Conservation (phyloP, 2,329 filamentous ascomycete species). For the Sporothrix brunneoviolacea region DNA sequence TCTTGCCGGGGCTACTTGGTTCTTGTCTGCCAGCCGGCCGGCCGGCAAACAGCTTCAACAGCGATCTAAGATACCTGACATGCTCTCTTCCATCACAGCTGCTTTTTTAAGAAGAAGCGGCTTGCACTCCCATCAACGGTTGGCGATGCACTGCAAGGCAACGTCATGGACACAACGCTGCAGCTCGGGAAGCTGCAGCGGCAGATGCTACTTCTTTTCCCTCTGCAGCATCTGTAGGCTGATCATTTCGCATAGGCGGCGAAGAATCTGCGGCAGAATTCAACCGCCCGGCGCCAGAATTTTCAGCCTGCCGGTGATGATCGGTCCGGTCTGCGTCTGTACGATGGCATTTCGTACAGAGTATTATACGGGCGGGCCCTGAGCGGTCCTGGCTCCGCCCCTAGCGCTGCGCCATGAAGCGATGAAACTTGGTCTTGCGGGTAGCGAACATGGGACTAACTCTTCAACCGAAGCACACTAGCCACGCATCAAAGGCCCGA, state of each 20-base stretch:
- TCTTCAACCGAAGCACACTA: neutral
- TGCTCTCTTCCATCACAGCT: too few species aligned
- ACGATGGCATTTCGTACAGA: too few species aligned
- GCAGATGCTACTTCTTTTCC: neutral
- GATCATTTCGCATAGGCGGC: neutral
- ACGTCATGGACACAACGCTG: neutral
- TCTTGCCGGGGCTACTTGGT: too few species aligned
- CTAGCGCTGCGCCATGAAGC: conserved; percentile 1
- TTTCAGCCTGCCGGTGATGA: too few species aligned
- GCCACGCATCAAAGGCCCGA: neutral
- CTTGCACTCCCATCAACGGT: too few species aligned
- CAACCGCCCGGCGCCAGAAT: too few species aligned
- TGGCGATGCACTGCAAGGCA: neutral
- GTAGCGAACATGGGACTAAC: neutral
- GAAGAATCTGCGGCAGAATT: too few species aligned
- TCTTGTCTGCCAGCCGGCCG: too few species aligned
- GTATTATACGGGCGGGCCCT: neutral
- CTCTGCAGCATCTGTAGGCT: neutral
- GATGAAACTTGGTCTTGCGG: conserved; percentile 8
- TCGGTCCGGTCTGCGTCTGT: too few species aligned
- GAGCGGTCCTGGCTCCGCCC: neutral
- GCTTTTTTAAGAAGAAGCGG: too few species aligned
- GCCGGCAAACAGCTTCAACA: too few species aligned
- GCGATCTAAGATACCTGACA: too few species aligned
- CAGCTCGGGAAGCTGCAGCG: conserved; percentile 1